These are phyloP conservation scores for Ogataea pignaliae DNA, from an alignment of 805 yeast species.

Conservation along the genomic window DNA sequence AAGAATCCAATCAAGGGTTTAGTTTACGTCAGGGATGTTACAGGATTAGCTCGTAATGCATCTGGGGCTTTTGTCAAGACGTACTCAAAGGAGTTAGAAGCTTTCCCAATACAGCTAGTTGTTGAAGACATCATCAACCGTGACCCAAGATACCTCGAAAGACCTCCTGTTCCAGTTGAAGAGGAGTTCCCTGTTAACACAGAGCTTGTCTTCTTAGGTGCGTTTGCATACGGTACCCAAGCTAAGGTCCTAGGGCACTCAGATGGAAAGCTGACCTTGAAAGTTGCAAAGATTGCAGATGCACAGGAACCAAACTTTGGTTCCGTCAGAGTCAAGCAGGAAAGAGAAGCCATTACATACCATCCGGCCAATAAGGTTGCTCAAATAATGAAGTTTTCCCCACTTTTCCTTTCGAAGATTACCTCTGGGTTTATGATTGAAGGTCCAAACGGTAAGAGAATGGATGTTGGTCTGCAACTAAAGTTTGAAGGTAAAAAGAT, in stretches of 20 bases:
- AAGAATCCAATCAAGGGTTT: constrained; percentile 43
- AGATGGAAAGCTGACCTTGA: constrained; percentile 36
- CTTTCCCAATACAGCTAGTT: constrained; percentile 73
- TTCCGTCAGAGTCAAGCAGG: constrained; percentile 50
- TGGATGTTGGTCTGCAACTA: constrained; percentile 77
- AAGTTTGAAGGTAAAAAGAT: constrained; percentile 75
- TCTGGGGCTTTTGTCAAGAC: constrained; percentile 79
- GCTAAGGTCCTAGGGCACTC: constrained; percentile 62
- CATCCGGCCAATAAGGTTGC: constrained; percentile 64
- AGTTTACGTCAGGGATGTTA: constrained; percentile 67
- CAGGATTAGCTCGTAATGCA: constrained; percentile 67
- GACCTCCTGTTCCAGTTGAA: constrained; percentile 70
- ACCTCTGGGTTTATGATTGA: constrained; percentile 68
- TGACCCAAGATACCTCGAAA: constrained; percentile 70
- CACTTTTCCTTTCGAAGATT: constrained; percentile 68
- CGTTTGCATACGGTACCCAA: constrained; percentile 81
- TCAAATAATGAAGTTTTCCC: constrained; percentile 49
- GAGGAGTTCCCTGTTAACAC: constrained; percentile 77
- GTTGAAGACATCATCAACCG: constrained; percentile 69
- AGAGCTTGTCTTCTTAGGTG: constrained; percentile 76
- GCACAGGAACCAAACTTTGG: constrained; percentile 67
- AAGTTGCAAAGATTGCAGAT: constrained; percentile 46
- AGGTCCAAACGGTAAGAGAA: constrained; percentile 45
- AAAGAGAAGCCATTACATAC: constrained; percentile 52
- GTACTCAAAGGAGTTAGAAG: constrained; percentile 46